phyloP scores from a whole-genome alignment of 2,329 filamentous ascomycete genomes.

The Curvularia verruculosa region DNA sequence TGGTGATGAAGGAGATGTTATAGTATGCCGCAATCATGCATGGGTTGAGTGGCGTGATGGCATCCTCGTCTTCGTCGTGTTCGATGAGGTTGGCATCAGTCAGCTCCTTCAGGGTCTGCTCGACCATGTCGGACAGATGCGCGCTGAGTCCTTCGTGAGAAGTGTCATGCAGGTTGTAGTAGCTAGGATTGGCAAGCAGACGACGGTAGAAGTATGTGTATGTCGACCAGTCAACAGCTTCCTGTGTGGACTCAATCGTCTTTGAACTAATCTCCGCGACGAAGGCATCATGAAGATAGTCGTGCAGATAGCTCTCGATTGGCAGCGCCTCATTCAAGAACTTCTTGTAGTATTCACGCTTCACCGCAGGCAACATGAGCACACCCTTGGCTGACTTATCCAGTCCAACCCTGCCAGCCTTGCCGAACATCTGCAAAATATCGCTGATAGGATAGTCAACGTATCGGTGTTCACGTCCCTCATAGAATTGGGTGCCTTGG shows the following conservation, averaged over 20 bases:
- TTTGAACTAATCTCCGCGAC: constrained; percentile 96
- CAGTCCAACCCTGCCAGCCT: constrained; percentile 77
- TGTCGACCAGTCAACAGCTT: constrained; percentile 97
- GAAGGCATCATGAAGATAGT: constrained; percentile 92
- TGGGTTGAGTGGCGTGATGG: constrained; percentile 85
- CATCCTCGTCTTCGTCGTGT: constrained; percentile 86
- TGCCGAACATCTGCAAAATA: constrained; percentile 97
- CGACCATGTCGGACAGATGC: constrained; percentile 92
- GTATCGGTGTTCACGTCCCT: constrained; percentile 95
- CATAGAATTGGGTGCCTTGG: constrained; percentile 98
- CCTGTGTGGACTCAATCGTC: constrained; percentile 92
- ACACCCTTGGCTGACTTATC: constrained; percentile 87
- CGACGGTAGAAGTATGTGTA: constrained; percentile 98
- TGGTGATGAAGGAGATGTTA: constrained; percentile 98
- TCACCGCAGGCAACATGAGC: constrained; percentile 93
- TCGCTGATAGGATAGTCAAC: constrained; percentile 95
- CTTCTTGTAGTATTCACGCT: constrained; percentile 98
- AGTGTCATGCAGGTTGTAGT: constrained; percentile 87
- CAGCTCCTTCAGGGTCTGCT: constrained; percentile 88
- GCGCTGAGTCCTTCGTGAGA: constrained; percentile 93
- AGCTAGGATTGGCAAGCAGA: constrained; percentile 92
- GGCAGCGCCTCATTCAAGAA: constrained; percentile 96
- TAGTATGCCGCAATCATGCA: constrained; percentile 99
- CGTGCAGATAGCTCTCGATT: constrained; percentile 91
- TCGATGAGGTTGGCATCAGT: constrained; percentile 94